phyloP scores from a whole-genome alignment of 768 basidiomycete genomes.

The Plicaturopsis crispa region DNA sequence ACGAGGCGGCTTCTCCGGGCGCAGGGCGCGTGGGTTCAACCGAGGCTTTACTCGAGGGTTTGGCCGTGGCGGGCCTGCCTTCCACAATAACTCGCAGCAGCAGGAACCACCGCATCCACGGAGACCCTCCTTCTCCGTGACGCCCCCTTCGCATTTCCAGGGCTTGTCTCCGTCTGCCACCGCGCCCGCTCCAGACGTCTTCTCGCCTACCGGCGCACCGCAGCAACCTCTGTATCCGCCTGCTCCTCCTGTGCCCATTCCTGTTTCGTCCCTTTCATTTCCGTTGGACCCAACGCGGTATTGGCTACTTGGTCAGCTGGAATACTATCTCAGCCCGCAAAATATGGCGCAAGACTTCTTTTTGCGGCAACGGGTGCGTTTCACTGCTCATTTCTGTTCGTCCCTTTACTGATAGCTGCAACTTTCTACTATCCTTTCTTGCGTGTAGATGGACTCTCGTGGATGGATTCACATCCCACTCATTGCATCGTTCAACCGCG shows the following conservation, averaged over 20 bases:
- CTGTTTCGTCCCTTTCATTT: conserved; percentile 39
- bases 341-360: conserved; percentile 87
- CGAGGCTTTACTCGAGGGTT: conserved; percentile 25
- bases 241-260: conserved; percentile 31
- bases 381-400: conserved; percentile 3
- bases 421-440: conserved; percentile 2
- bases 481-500: conserved; percentile 84
- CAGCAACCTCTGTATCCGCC: conserved; percentile 17
- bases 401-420: conserved; percentile 2
- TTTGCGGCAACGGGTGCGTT: conserved; percentile 66
- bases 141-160: conserved; percentile 26
- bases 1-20: conserved; percentile 18
- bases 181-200: conserved; percentile 21
- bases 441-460: conserved; percentile 72
- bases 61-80: conserved; percentile 29
- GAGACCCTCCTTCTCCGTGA: conserved; percentile 21
- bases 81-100: conserved; percentile 7
- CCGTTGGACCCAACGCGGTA: conserved; percentile 60
- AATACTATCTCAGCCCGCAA: conserved; percentile 88
- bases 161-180: conserved; percentile 15
- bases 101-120: conserved; percentile 20
- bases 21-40: no score
- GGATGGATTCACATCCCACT: conserved; percentile 83
- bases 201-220: conserved; percentile 15
- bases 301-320: conserved; percentile 74